Conservation (phyloP, 148 eudicot genomes). For the Diospyros lotus region DNA sequence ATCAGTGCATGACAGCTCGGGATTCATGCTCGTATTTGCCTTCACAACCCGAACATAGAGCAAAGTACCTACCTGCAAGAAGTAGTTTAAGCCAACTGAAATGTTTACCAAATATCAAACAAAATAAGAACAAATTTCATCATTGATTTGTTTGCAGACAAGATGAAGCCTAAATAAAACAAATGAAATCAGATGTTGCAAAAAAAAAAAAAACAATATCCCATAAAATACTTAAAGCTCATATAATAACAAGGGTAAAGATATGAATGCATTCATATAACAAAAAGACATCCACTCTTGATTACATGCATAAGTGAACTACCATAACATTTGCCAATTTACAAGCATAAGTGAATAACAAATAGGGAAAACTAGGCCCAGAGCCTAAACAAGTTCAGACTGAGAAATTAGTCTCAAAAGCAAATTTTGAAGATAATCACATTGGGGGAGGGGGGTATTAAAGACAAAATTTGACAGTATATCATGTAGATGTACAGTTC, state of each 20-base stretch:
- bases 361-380: neutral
- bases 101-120: neutral
- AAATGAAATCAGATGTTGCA: too few species aligned
- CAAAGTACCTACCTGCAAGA: conserved; percentile 75
- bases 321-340: neutral
- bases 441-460: neutral
- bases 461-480: neutral
- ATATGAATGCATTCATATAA: too few species aligned
- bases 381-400: neutral
- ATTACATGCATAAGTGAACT: too few species aligned
- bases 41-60: conserved; percentile 83
- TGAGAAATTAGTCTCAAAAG: neutral
- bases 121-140: too few species aligned
- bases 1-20: conserved; percentile 92
- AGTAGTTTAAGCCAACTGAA: conserved; percentile 11
- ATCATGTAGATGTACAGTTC: neutral
- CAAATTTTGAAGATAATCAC: neutral
- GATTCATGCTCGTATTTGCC: conserved; percentile 89
- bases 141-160: too few species aligned
- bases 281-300: too few species aligned
- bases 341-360: neutral
- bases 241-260: too few species aligned
- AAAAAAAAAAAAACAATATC: too few species aligned
- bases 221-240: too few species aligned
- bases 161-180: too few species aligned